phyloP scores from a whole-genome alignment of 139 green algal species.

The Haematococcus sp. region DNA sequence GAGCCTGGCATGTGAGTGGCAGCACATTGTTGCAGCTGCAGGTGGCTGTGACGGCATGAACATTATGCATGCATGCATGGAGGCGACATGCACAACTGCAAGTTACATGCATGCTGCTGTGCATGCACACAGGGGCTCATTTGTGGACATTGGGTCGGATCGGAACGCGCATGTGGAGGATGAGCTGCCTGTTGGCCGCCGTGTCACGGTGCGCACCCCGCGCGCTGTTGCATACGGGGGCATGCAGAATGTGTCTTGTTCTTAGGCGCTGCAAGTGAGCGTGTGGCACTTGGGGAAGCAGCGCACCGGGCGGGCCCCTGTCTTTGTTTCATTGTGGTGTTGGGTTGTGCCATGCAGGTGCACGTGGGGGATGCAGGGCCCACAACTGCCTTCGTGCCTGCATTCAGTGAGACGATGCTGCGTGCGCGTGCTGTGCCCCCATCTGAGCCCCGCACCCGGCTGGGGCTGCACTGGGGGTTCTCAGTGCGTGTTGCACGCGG shows the following conservation, averaged over 20 bases:
- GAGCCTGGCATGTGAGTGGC: conserved; percentile 15
- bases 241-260: no score
- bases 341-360: conserved; percentile 34
- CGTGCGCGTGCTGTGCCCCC: conserved; percentile 40
- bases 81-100: no score
- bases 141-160: conserved; percentile 79
- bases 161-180: conserved; percentile 43
- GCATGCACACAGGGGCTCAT: conserved; percentile 10
- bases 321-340: no score
- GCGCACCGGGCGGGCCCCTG: no score
- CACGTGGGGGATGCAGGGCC: conserved; percentile 41
- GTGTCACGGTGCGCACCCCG: conserved; percentile 50
- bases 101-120: neutral
- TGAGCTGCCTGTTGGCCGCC: conserved; percentile 21
- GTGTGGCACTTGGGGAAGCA: no score
- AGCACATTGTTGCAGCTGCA: neutral
- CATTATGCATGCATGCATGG: no score
- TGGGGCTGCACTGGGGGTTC: conserved; percentile 89
- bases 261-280: no score
- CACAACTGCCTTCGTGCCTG: conserved; percentile 21
- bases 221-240: no score
- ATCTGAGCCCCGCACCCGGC: conserved; percentile 42
- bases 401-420: conserved; percentile 54
- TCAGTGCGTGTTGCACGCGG: conserved; percentile 64
- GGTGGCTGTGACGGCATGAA: neutral